A percentile compares a stretch with the other conserved stretches of the same genome.
Evolutionary conservation across 495 filamentous ascomycete species (phyloP).

Genomic region (Massariosphaeria phaeospora): DNA sequence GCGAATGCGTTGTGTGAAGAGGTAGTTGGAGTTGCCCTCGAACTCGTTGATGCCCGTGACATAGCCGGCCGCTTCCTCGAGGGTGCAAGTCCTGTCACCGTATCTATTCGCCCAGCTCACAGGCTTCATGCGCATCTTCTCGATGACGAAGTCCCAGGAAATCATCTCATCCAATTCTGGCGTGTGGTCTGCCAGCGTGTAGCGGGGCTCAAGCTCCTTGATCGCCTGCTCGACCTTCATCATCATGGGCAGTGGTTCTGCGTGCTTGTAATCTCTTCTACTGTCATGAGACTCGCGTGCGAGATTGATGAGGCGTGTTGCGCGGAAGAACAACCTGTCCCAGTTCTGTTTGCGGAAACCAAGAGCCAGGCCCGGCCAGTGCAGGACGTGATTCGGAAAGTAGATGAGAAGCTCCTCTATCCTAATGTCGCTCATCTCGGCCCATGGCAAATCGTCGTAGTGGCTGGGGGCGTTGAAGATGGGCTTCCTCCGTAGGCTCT

Average conservation of each 20-base stretch:
- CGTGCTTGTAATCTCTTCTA: not conserved
- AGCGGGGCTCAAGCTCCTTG: not conserved
- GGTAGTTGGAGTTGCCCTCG: not conserved
- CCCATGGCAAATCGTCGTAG: slow-evolving; percentile 6
- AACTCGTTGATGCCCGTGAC: not conserved
- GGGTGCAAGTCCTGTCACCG: not conserved
- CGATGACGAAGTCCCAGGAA: not conserved
- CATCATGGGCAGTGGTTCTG: slow-evolving; percentile 1
- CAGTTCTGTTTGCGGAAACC: not conserved
- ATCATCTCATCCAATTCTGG: not conserved
- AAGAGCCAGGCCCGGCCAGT: slow-evolving; percentile 20
- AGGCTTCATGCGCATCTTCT: not conserved
- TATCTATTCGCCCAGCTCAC: not conserved
- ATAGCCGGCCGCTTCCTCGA: slow-evolving; percentile 2
- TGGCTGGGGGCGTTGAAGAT: slow-evolving; percentile 11
- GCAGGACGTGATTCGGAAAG: slow-evolving; percentile 23
- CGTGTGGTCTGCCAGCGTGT: slow-evolving; percentile 2
- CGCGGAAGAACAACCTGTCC: slow-evolving; percentile 4
- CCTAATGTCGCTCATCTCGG: slow-evolving; percentile 17
- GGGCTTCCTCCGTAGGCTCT: not conserved
- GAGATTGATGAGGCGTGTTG: slow-evolving; percentile 10
- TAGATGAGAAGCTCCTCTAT: slow-evolving; percentile 23
- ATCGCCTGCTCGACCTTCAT: slow-evolving; percentile 12
- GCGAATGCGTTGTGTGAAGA: not conserved
- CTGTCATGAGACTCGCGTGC: not conserved